Percentiles rank a stretch among this genome's conserved stretches.
Conservation (phyloP, 208 protist species). For the Leishmania tarentolae region DNA sequence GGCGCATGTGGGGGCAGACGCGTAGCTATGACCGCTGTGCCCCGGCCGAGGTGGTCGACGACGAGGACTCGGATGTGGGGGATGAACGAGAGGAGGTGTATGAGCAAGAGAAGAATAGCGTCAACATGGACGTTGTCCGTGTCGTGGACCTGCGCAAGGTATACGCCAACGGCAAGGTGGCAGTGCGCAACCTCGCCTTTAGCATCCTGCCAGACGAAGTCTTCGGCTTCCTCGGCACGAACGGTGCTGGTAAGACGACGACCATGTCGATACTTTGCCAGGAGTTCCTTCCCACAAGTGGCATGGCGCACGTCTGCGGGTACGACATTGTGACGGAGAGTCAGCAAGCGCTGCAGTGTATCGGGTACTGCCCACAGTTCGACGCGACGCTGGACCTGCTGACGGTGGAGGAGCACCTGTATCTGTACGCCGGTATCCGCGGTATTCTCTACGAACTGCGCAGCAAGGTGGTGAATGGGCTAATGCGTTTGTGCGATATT, state of each 20-base stretch:
- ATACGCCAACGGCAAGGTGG: constrained; percentile 68
- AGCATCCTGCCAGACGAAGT: constrained; percentile 70
- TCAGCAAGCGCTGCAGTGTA: constrained; percentile 46
- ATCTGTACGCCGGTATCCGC: constrained; percentile 35
- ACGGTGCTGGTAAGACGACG: constrained; percentile 91
- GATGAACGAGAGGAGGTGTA: constrained; percentile 60
- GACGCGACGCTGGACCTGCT: constrained; percentile 90
- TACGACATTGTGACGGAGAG: constrained; percentile 59
- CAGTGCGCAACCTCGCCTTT: constrained; percentile 72
- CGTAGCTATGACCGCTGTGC: constrained; percentile 31
- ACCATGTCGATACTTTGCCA: constrained; percentile 82
- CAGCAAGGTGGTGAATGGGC: constrained; percentile 29
- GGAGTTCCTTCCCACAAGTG: constrained; percentile 71
- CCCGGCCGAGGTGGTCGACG: constrained; percentile 32
- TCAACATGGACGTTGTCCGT: constrained; percentile 48
- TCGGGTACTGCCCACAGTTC: constrained; percentile 94
- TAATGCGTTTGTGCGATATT: constrained; percentile 40
- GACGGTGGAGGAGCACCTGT: constrained; percentile 86
- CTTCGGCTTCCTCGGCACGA: constrained; percentile 90
- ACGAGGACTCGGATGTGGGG: constrained; percentile 53
- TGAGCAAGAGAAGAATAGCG: constrained; percentile 26
- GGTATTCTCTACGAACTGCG: constrained; percentile 34
- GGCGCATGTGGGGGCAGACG: constrained; percentile 36
- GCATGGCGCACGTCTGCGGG: constrained; percentile 61
- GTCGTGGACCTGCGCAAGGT: constrained; percentile 75